Evolutionary conservation across 2,329 filamentous ascomycete species (phyloP), one percentile per base, ranked within the genome.

Genomic region (Chrysosporium keratinophilum): DNA sequence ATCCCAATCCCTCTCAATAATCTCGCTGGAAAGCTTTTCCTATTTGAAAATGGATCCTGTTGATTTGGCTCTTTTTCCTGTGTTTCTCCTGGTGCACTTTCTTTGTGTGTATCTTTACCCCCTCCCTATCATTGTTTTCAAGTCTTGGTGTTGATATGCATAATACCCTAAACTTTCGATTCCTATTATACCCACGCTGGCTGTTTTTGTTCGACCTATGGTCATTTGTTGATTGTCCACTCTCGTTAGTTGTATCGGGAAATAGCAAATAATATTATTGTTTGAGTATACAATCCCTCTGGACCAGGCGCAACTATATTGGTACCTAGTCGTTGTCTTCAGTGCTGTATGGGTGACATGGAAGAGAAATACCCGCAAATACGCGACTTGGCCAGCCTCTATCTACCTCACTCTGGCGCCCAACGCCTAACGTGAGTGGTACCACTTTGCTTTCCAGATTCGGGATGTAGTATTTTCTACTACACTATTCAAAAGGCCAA

Each of bases 101-200:
- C 23, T 51, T 44, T 42, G n/a, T 34, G n/a, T 33, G 37, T 43
- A 14, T 15, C 14, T 6, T 17, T 50, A 50, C 15, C 23, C 23
- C 39, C 34, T 51, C 34, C 17, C 17, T n/a, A 34, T 10, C 15
- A 10, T 15, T 40, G 9, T 17, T 43, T 44, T 42, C 2, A 11
- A 10, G 4, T 35, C 19, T 45, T 23, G 50, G 17, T 46, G 42
- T 46, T 46, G 28, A 40, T 11, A 31, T 40, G 50, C 50, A 52
- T 46, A 46, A 52, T 48, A 48, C 45, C 42, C 50, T 42, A 52
- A 14, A 14, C 31, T 40, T 33, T 46, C 28, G 5, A 34, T 10
- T 28, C 15, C 23, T 23, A 41, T 28, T 50, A 50, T 47, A 42
- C 37, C 47, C 20, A 15, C 12, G 19, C 10, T 17, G 19, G 7